A percentile compares a stretch with the other conserved stretches of the same genome.
Evolutionary conservation across 345 rosid species (phyloP).

Genomic region (Aquilaria yunnanensis): DNA sequence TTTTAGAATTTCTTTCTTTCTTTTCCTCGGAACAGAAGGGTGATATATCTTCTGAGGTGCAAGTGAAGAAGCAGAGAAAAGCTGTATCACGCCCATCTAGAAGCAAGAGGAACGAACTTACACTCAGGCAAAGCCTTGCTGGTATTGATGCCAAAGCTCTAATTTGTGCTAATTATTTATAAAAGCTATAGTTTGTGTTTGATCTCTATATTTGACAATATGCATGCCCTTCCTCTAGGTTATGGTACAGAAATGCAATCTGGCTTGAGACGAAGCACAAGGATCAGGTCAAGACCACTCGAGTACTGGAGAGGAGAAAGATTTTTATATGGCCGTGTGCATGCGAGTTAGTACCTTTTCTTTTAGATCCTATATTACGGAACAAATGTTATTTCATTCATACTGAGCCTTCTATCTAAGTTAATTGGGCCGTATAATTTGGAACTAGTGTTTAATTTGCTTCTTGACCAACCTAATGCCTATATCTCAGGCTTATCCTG

Average conservation of each 20-base stretch:
- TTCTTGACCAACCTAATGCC: no score
- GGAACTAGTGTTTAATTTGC: no score
- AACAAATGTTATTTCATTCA: no score
- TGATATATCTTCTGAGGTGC: slow-evolving; percentile 20
- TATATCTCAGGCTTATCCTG: no score
- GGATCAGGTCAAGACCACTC: slow-evolving; percentile 84
- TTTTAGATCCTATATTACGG: no score
- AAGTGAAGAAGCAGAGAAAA: slow-evolving; percentile 25
- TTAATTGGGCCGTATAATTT: no score
- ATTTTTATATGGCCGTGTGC: slow-evolving; percentile 82
- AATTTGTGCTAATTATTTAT: background rate
- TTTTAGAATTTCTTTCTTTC: slow-evolving; percentile 4
- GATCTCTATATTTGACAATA: slow-evolving; percentile 6
- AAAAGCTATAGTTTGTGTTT: background rate
- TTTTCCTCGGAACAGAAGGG: slow-evolving; percentile 31
- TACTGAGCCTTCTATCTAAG: no score
- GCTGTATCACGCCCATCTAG: slow-evolving; percentile 18
- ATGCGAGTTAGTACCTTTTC: slow-evolving; percentile 56
- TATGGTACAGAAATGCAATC: slow-evolving; percentile 45
- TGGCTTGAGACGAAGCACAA: slow-evolving; percentile 78
- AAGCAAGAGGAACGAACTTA: slow-evolving; percentile 21
- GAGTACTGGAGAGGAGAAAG: slow-evolving; percentile 97
- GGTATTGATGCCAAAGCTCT: slow-evolving; percentile 36
- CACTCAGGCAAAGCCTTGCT: slow-evolving; percentile 81
- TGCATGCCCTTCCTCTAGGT: slow-evolving; percentile 23